Evolutionary conservation across 192 early-diverging fungal species (phyloP), one percentile per base, ranked within the genome.

Genomic region (Dissophora ornata): DNA sequence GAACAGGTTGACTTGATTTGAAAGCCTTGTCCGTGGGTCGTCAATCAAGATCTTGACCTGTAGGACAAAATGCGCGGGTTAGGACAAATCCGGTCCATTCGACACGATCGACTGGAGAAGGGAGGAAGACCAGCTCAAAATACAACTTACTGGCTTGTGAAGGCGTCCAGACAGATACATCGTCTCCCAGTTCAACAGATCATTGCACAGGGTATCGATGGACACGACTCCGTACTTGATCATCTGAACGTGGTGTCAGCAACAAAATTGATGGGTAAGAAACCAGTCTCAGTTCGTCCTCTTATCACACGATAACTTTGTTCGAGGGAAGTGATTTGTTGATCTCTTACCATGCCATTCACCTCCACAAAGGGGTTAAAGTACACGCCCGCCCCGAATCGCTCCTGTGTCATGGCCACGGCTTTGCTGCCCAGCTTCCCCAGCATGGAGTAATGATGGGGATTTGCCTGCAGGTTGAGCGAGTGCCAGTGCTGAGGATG

Each of bases 191-290:
- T 98, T 91, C 32, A 91, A 80, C 45, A 99, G 71, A 67, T 99
- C 98, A 68, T 86, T 86, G 61, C 92, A 90, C 21, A 99, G 80
- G 21, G 83, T 83, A 69, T 96, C 91, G 77, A 98, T 93, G 4
- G 93, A 94, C 21, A 98, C 92, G 16, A 99, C 98, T 11, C 98
- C 98, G 79, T 99, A 99, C 75, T 99, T 99, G 62, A 98, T 85
- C 50, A 82, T 55, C 88, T 93, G 51, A 46, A 41, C 15, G 7
- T 42, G 12, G 19, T 15, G 6, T 24, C 28, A 22, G 12, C 9
- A 65, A 50, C 25, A 42, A 11, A 32, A 36, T n/a, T n/a, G n/a
- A n/a, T n/a, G n/a, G n/a, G n/a, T n/a, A n/a, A n/a, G n/a, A n/a
- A n/a, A n/a, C n/a, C n/a, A n/a, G n/a, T n/a, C n/a, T n/a, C n/a